phyloP scores from a whole-genome alignment of 768 basidiomycete genomes.

The Amanita molliuscula region DNA sequence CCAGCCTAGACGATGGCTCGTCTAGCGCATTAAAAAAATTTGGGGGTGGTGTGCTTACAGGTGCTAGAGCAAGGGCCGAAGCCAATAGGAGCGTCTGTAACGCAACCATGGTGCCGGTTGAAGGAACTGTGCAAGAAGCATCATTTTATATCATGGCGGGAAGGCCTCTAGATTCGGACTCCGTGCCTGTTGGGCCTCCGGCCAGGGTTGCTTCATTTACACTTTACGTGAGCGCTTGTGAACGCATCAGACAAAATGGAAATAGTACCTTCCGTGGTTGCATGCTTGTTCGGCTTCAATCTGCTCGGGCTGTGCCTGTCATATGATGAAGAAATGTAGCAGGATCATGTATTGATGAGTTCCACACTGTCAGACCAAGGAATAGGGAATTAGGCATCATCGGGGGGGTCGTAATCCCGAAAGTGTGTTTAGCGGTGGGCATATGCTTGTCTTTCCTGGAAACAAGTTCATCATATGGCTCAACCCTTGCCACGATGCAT shows the following conservation, averaged over 20 bases:
- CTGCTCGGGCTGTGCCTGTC: neutral
- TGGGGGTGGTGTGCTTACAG: conserved; percentile 20
- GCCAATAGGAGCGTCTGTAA: conserved; percentile 21
- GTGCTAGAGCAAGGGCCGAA: conserved; percentile 24
- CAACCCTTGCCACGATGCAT: neutral
- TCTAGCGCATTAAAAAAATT: conserved; percentile 1
- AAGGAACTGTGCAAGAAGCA: conserved; percentile 10
- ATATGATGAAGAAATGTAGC: neutral
- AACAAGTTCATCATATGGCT: neutral
- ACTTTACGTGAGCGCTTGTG: neutral
- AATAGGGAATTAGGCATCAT: neutral
- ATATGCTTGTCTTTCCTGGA: neutral
- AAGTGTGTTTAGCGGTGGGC: neutral
- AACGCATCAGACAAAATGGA: neutral
- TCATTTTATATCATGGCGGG: conserved; percentile 14
- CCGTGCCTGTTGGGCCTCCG: neutral
- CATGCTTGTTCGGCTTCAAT: neutral
- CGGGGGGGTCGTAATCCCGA: neutral
- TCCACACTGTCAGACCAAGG: neutral
- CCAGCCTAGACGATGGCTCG: conserved; percentile 12
- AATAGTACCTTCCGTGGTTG: neutral
- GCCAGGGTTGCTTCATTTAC: neutral
- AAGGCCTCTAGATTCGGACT: conserved; percentile 16
- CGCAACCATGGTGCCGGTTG: conserved; percentile 20
- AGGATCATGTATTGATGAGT: neutral